Evolutionary conservation across 768 basidiomycete species (phyloP), one percentile per base, ranked within the genome.

Genomic region (Zangia roseola): DNA sequence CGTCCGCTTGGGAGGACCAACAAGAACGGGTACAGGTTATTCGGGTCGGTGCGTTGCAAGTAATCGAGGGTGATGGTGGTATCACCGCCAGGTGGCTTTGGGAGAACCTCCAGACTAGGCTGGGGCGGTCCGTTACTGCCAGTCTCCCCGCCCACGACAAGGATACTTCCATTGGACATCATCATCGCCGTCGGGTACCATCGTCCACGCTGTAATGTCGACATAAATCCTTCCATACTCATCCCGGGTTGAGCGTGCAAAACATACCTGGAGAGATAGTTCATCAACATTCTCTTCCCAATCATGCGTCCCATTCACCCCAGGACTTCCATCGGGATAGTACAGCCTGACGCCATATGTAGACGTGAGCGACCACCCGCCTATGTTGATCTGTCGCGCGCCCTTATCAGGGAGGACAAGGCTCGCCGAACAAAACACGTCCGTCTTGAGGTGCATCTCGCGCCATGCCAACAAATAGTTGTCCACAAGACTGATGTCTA

Each of bases 21-120:
- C 28, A 91, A 68, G 73, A 87, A 91, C 0, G 89, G 88, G 58
- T 91, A 91, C 41, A 91, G 64, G 57, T 90, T 90, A 59, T 87
- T 82, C 1, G 89, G 89, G 58, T 91, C 84, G 5, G 89, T 90
- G 23, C 86, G 75, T 28, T 71, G 62, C 26, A 91, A 70, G 71
- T 80, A 90, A 50, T 85, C 83, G 44, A 90, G 74, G 41, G 79
- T 72, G 44, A 85, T 47, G 10, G 72, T 69, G 0, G 86, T 88
- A 43, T 74, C 70, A 16, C 84, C 88, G 2, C 88, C 88, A 0
- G 62, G 62, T 9, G 84, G 83, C 24, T 72, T 81, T 1, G 88
- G 88, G 5, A 91, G 71, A 44, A 87, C 73, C 65, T 91, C 89
- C 30, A 90, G 67, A 53, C 76, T 88, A 0, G 87, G 87, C 48